Evolutionary conservation across 176 grass and related monocot genomes (phyloP), one percentile per base, ranked within the genome.

Genomic region (Carex kokanica): DNA sequence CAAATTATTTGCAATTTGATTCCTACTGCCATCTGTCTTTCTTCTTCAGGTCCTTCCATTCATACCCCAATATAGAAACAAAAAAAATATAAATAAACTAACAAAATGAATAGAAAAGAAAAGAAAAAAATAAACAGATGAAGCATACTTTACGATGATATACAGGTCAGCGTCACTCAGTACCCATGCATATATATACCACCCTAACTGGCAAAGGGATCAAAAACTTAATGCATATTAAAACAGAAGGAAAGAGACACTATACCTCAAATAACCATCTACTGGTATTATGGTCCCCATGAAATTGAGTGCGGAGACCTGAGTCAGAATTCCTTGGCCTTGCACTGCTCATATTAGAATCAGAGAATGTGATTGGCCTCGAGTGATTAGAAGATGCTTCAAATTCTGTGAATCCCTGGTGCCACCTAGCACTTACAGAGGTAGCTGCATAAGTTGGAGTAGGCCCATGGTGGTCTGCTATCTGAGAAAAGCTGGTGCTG

Each of bases 211-310:
- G 51, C 1, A 55, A 56, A 49, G 55, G 49, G 21, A 64, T 83
- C 43, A 58, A 20, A 17, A 12, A 9, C 27, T 53, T 13, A 5
- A n/a, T n/a, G 15, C 55, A 82, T 66, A 86, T 36, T 36, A 14
- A 31, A n/a, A 85, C 40, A 36, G 56, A 78, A 60, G 67, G 13
- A 84, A 84, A 59, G 5, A 40, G 5, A 82, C 6, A 18, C 49
- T 71, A 25, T 88, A 95, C 93, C 88, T 95, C 86, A 83, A 34
- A 89, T 83, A 51, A 79, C 80, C 87, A 90, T 81, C 56, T 67
- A 71, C 24, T 63, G 40, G 80, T 20, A 84, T 56, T 71, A 23
- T 78, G 79, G 53, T 83, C 84, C 34, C 73, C 79, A 60, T 54
- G 66, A 57, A 78, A 86, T 61, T 81, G 78, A 18, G 92, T 88